Conservation (phyloP, 768 basidiomycete genomes). For the Hebeloma cylindrosporum region DNA sequence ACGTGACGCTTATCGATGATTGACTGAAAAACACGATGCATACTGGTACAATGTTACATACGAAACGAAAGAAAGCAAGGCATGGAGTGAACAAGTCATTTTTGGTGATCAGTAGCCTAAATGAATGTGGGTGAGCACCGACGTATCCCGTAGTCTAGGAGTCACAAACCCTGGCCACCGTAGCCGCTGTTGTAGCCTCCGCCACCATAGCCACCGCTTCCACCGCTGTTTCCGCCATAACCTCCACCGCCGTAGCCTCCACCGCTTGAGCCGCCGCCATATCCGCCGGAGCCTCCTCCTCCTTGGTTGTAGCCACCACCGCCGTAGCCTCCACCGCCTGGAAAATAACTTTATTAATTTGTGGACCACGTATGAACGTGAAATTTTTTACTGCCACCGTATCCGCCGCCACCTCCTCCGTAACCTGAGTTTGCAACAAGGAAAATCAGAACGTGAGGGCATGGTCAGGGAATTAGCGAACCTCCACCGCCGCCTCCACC, state of each 20-base stretch:
- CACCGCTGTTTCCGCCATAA: constrained; percentile 1
- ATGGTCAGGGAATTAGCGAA: constrained; percentile 7
- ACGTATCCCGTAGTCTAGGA: not conserved
- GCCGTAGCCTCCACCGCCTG: constrained; percentile 16
- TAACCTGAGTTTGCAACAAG: no score
- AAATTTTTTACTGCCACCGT: not conserved
- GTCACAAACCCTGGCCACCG: constrained; percentile 15
- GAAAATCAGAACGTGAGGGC: constrained; percentile 7
- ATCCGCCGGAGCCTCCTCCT: constrained; percentile 8
- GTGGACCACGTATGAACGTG: not conserved
- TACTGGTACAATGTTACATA: constrained; percentile 21
- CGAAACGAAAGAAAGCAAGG: constrained; percentile 10
- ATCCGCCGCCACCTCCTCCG: constrained; percentile 11
- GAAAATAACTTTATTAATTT: no score
- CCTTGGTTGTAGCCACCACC: constrained; percentile 18
- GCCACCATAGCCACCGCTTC: constrained; percentile 3
- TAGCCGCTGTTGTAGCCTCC: constrained; percentile 17
- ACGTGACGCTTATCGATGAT: constrained; percentile 11
- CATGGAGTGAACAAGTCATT: no score
- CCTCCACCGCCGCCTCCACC: constrained; percentile 51
- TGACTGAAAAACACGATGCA: constrained; percentile 7
- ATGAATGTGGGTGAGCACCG: no score
- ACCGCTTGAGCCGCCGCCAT: constrained; percentile 15
- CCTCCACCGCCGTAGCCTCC: constrained; percentile 6
- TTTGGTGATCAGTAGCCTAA: constrained; percentile 18